Evolutionary conservation across 345 rosid species (phyloP), one percentile per base, ranked within the genome.

Genomic region (Euphorbia peplus): DNA sequence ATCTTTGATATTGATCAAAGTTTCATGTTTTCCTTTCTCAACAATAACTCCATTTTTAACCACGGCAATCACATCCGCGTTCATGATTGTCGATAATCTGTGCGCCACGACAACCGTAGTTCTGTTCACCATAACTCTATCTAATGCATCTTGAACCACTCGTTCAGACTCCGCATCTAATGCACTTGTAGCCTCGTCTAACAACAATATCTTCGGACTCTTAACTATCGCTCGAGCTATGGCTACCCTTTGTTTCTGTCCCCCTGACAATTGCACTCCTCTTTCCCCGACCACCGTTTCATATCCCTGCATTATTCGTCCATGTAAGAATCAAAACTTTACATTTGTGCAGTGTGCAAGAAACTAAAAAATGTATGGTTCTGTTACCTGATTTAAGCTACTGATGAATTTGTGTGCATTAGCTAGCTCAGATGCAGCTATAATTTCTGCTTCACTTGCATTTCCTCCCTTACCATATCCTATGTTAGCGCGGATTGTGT

Each of bases 391-490:
- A 32, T 63, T 59, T 58, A 74, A 70, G 52, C 78, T 72, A 78
- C 85, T 82, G 29, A 87, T 79, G 82, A 87, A 87, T 50, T 59
- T 81, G 73, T 83, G 88, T 3, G 90, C 88, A 63, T 85, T 85
- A 41, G 92, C 90, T 6, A 80, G 76, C 59, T 76, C 67, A 16
- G 92, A 72, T 29, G 92, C 92, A 29, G 82, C 44, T 22, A 72
- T 58, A 0, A 87, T 75, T 71, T 87, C 92, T 32, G 80, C 82
- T 67, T 83, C 88, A 0, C 83, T 82, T 0, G 84, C 87, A 44
- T 77, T 73, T 55, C 85, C 87, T 51, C 78, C 81, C 78, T 80
- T 87, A 53, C 92, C 92, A 26, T 87, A 85, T 9, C 83, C 87
- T 32, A 87, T 87, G 87, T 87, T 87, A 64, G 83, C 79, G 16